phyloP scores from a whole-genome alignment of 495 filamentous ascomycete species.

The Cladorrhinum samala region DNA sequence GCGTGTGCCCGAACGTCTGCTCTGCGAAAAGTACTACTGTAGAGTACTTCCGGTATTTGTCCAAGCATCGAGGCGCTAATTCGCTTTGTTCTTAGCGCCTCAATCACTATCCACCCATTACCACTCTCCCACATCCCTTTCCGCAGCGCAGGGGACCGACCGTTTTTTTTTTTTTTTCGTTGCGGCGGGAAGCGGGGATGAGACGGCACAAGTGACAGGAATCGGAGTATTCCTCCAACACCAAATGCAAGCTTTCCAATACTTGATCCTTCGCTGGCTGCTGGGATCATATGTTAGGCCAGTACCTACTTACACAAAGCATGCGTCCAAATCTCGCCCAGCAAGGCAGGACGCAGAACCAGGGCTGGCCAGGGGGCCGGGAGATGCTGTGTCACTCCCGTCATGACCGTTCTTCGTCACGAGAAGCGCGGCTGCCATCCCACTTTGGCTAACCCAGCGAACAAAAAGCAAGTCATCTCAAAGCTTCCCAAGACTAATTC shows the following conservation, averaged over 20 bases:
- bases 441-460: not conserved
- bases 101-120: not conserved
- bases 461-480: not conserved
- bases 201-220: no score
- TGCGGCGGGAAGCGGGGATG: no score
- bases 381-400: not conserved
- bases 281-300: not conserved
- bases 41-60: no score
- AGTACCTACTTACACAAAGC: not conserved
- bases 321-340: not conserved
- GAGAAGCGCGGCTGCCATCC: no score
- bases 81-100: not conserved
- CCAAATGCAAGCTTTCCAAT: not conserved
- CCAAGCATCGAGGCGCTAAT: not conserved
- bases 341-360: not conserved
- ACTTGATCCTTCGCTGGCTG: not conserved
- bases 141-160: not conserved
- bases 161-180: not conserved
- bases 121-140: no score
- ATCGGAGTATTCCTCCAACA: not conserved
- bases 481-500: not conserved
- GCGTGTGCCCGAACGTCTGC: not conserved
- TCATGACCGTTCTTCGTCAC: not conserved
- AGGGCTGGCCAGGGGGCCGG: not conserved
- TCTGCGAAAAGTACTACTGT: not conserved